Evolutionary conservation across 2,329 filamentous ascomycete species (phyloP), one percentile per base, ranked within the genome.

Genomic region (Mariannaea sp.): DNA sequence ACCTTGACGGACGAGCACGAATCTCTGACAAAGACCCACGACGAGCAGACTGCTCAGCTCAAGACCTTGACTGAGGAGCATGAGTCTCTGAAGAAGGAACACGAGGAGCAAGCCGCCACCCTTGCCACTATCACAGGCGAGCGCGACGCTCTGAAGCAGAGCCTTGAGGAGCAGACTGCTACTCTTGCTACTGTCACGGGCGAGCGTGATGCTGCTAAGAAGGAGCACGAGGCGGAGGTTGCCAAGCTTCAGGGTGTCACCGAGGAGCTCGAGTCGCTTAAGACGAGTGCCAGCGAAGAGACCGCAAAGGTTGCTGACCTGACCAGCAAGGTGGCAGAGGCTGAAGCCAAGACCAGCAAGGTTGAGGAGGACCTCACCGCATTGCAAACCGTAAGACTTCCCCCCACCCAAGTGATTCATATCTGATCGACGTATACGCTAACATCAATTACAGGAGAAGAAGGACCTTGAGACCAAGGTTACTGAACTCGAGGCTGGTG

Each of bases 341-440:
- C 72, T 4, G 67, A 74, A 50, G 63, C 69, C 49, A 73, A 74
- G 57, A 69, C 69, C 3, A 62, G 68, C 19, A 70, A 75, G 61
- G 68, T 69, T 9, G 66, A 71, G 20, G 71, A 72, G 16, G 67
- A 74, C 42, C 65, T 78, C 7, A 64, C 70, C 45, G 55, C 65
- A 24, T 64, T 66, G 2, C 59, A 71, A 38, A 57, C 60, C 20
- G 72, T 74, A 68, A 58, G 69, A 48, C 32, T 2, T 30, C 35
- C 36, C 30, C 20, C 17, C 24, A 14, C 9, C 12, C 17, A n/a
- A n/a, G n/a, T n/a, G n/a, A n/a, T n/a, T n/a, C n/a, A 26, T 6
- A 16, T 1, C 4, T 9, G 17, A 14, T 13, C 7, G 26, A 5
- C 4, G 10, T 13, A 19, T 6, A 22, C 30, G 19, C 59, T 65